A percentile compares a stretch with the other conserved stretches of the same genome.
Evolutionary conservation across 176 grass and related monocot species (phyloP).

Genomic region (Avena atlantica): DNA sequence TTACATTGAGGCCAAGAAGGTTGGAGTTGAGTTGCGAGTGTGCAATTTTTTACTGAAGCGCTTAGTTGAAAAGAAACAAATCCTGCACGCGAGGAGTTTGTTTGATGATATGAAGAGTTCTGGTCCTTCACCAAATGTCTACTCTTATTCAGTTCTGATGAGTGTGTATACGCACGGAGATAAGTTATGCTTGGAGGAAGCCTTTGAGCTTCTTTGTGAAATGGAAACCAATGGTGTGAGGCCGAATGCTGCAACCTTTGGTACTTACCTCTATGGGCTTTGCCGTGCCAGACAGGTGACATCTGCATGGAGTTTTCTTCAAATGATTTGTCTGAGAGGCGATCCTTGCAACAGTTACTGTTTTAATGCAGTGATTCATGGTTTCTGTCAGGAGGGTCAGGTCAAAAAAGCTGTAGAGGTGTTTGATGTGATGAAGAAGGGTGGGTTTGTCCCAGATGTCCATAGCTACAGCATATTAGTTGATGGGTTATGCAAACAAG

Average conservation of each 20-base stretch:
- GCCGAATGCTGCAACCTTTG: slow-evolving; percentile 67
- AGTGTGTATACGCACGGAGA: slow-evolving; percentile 58
- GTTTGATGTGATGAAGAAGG: slow-evolving; percentile 56
- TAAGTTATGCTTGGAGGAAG: slow-evolving; percentile 58
- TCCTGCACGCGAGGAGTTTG: slow-evolving; percentile 46
- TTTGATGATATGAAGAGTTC: slow-evolving; percentile 72
- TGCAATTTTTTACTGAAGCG: slow-evolving; percentile 80
- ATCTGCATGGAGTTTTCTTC: slow-evolving; percentile 63
- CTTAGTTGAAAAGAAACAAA: slow-evolving; percentile 58
- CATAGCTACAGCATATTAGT: slow-evolving; percentile 70
- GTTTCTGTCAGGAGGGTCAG: slow-evolving; percentile 58
- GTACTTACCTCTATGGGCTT: slow-evolving; percentile 67
- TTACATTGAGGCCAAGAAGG: slow-evolving; percentile 58
- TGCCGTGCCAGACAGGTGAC: slow-evolving; percentile 49
- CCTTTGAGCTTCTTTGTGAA: slow-evolving; percentile 61
- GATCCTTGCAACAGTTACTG: slow-evolving; percentile 55
- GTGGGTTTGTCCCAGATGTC: slow-evolving; percentile 53
- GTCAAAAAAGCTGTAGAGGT: slow-evolving; percentile 51
- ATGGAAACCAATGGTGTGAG: slow-evolving; percentile 56
- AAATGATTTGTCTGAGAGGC: slow-evolving; percentile 41
- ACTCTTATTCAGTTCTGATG: slow-evolving; percentile 69
- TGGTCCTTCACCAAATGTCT: slow-evolving; percentile 69
- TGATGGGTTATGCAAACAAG: slow-evolving; percentile 67
- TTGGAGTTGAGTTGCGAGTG: slow-evolving; percentile 52
- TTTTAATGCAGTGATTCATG: slow-evolving; percentile 78